phyloP scores from a whole-genome alignment of 176 grass and related monocot species.

The Thalia dealbata region DNA sequence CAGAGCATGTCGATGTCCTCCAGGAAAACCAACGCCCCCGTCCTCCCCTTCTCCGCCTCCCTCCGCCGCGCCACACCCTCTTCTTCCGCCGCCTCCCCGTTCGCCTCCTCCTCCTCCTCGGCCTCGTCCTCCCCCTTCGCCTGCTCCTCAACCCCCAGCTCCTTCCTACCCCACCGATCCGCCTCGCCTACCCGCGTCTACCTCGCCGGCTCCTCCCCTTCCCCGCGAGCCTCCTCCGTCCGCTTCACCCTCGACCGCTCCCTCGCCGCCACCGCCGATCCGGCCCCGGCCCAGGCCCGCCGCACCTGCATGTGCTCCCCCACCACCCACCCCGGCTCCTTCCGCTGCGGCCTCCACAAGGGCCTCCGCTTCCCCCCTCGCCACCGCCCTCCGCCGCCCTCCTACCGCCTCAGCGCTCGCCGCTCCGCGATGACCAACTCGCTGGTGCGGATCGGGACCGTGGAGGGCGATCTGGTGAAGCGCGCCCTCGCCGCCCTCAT shows the following conservation, averaged over 20 bases:
- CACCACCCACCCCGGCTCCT: constrained; percentile 50
- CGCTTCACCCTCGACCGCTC: constrained; percentile 16
- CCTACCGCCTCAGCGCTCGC: constrained; percentile 17
- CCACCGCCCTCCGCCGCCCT: neutral
- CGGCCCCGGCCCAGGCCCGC: neutral
- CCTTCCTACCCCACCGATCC: constrained; percentile 21
- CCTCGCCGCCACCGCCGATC: neutral
- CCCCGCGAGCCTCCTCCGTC: neutral
- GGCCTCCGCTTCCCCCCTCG: constrained; percentile 19
- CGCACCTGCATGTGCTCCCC: constrained; percentile 56
- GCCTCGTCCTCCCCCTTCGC: neutral
- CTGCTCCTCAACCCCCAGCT: neutral
- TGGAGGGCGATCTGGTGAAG: constrained; percentile 34
- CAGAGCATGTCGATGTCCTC: constrained; percentile 14
- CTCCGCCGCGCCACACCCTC: neutral
- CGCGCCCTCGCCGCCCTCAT: constrained; percentile 38
- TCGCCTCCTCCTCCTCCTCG: neutral
- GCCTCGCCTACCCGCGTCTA: constrained; percentile 34
- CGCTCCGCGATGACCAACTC: constrained; percentile 28
- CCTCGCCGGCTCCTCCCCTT: constrained; percentile 15
- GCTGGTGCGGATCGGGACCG: constrained; percentile 35
- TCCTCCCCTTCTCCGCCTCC: neutral
- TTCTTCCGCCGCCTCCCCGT: neutral
- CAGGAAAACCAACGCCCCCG: constrained; percentile 19
- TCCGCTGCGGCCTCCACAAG: constrained; percentile 63